Conservation (phyloP, 2,329 filamentous ascomycete species). For the Laburnicola sp. region DNA sequence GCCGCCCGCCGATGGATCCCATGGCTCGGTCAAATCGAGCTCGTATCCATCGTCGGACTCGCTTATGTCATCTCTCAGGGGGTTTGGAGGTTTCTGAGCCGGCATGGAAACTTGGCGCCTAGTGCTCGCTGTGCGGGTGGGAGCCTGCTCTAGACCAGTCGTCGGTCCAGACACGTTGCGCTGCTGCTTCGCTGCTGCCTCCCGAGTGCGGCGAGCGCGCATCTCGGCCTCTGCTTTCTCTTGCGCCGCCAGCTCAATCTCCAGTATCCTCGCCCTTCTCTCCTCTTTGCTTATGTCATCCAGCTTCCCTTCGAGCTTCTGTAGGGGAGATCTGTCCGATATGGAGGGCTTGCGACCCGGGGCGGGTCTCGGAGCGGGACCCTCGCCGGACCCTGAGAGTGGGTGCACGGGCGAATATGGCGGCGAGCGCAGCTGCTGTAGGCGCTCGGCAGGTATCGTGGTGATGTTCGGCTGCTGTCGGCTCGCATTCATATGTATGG, state of each 20-base stretch:
- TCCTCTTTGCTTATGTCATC: constrained; percentile 95
- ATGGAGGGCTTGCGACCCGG: constrained; percentile 59
- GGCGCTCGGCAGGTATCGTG: constrained; percentile 34
- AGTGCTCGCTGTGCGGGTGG: constrained; percentile 22
- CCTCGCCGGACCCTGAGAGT: constrained; percentile 31
- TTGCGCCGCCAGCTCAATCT: constrained; percentile 74
- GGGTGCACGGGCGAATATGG: constrained; percentile 37
- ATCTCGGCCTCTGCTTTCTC: constrained; percentile 58
- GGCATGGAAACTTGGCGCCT: constrained; percentile 43
- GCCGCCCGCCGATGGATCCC: constrained; percentile 36
- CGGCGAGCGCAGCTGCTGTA: constrained; percentile 37
- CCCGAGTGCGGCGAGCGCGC: constrained; percentile 36
- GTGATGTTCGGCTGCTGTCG: constrained; percentile 41
- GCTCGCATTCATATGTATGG: constrained; percentile 39
- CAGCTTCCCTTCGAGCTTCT: constrained; percentile 88
- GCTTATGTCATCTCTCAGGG: constrained; percentile 27
- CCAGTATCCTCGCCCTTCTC: constrained; percentile 80
- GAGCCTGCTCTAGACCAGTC: constrained; percentile 15
- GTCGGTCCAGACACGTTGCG: constrained; percentile 36
- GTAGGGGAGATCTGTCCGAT: constrained; percentile 83
- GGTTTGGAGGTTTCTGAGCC: constrained; percentile 24
- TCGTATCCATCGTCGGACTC: constrained; percentile 33
- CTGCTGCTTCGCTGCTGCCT: constrained; percentile 36
- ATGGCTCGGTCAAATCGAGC: constrained; percentile 41
- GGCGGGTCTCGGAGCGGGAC: constrained; percentile 17